These are phyloP conservation scores for Tetrapyrgos nigripes DNA, from an alignment of 1,284 basidiomycete genomes.

Conservation along the genomic window DNA sequence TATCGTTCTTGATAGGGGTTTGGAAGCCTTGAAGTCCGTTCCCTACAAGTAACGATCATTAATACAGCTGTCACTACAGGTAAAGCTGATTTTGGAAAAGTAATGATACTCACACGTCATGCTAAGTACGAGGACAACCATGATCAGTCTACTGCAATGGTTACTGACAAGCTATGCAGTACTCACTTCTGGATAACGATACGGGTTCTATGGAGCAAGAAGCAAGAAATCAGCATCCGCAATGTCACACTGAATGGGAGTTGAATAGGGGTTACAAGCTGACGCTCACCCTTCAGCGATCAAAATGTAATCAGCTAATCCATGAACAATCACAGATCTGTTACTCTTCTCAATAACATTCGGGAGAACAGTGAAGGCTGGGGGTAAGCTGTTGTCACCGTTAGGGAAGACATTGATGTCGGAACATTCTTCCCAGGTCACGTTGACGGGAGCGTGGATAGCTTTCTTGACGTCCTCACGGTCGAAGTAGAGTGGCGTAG, in stretches of 20 bases:
- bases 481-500: conserved; percentile 69
- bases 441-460: conserved; percentile 72
- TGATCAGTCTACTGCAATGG: no score
- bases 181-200: conserved; percentile 74
- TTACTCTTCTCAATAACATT: conserved; percentile 79
- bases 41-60: conserved; percentile 48
- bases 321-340: conserved; percentile 73
- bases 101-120: conserved; percentile 65
- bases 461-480: conserved; percentile 72
- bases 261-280: no score
- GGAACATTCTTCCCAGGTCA: conserved; percentile 71
- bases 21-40: conserved; percentile 75
- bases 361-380: conserved; percentile 69
- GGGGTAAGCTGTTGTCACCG: conserved; percentile 66
- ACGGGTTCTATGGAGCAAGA: conserved; percentile 48
- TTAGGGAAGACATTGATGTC: conserved; percentile 64
- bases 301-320: conserved; percentile 72
- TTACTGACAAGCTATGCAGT: not conserved
- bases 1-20: conserved; percentile 65
- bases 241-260: no score
- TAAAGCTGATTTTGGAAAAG: not conserved
- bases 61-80: not conserved
- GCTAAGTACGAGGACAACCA: conserved; percentile 45
- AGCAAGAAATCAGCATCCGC: not conserved
- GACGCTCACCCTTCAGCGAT: conserved; percentile 72